A percentile compares a stretch with the other conserved stretches of the same genome.
Evolutionary conservation across 164 flowering plant genomes (phyloP).

Genomic region (Berberis thunbergii): DNA sequence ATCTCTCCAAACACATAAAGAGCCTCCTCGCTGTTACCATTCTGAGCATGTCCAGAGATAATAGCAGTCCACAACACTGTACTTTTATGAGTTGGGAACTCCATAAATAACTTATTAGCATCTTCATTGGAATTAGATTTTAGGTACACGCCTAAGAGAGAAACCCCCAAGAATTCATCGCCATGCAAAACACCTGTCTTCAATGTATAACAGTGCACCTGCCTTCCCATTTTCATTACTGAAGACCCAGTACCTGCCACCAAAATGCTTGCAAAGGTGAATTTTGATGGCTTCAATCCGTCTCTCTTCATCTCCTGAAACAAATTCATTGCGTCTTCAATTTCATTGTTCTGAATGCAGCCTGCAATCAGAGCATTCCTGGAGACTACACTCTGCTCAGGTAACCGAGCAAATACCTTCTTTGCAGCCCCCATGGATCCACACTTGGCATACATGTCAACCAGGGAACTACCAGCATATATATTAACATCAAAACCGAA

Average conservation of each 20-base stretch:
- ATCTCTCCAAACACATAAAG: constrained; percentile 46
- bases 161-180: constrained; percentile 47
- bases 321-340: constrained; percentile 39
- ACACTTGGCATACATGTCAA: constrained; percentile 89
- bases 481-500: constrained; percentile 52
- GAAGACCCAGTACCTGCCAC: constrained; percentile 39
- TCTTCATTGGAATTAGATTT: constrained; percentile 32
- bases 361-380: constrained; percentile 80
- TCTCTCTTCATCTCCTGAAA: constrained; percentile 40
- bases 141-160: constrained; percentile 74
- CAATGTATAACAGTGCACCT: constrained; percentile 49
- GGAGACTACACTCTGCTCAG: constrained; percentile 49
- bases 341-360: constrained; percentile 29
- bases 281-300: constrained; percentile 56
- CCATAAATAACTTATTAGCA: constrained; percentile 48
- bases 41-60: constrained; percentile 67
- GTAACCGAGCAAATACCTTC: constrained; percentile 41
- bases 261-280: constrained; percentile 68
- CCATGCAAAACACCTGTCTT: constrained; percentile 40
- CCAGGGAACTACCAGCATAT: constrained; percentile 71
- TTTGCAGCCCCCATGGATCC: constrained; percentile 41
- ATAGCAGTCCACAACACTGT: constrained; percentile 68
- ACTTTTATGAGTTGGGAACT: constrained; percentile 47
- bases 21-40: constrained; percentile 47
- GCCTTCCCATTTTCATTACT: constrained; percentile 43